Evolutionary conservation across 106 monocot species (phyloP).

Genomic region (Gastrodia elata): DNA sequence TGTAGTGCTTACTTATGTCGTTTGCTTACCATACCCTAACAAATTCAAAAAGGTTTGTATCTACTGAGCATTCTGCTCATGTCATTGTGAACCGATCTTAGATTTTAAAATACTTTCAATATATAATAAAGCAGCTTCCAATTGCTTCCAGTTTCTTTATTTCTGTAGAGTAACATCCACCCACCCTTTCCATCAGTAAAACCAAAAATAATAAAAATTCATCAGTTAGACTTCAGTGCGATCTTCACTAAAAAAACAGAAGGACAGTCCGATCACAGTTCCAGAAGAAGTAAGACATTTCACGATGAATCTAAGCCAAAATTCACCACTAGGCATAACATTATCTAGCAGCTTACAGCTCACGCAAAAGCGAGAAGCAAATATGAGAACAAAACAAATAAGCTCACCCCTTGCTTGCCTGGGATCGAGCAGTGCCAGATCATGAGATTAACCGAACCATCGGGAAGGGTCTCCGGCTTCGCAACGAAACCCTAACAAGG

Average conservation of each 20-base stretch:
- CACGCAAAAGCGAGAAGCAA: background rate
- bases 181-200: background rate
- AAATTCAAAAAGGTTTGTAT: no score
- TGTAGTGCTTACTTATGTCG: no score
- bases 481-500: slow-evolving; percentile 60
- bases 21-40: no score
- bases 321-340: background rate
- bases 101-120: no score
- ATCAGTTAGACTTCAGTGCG: background rate
- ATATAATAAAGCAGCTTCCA: no score
- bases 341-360: background rate
- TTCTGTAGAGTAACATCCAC: background rate
- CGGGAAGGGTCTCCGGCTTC: slow-evolving; percentile 45
- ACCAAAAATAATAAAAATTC: background rate
- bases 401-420: slow-evolving; percentile 50
- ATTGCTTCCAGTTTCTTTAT: no score
- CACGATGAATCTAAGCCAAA: background rate
- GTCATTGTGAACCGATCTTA: no score
- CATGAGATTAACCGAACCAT: slow-evolving; percentile 69
- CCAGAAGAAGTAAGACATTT: background rate
- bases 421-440: slow-evolving; percentile 60
- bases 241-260: no score
- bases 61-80: no score
- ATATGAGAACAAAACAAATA: background rate
- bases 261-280: no score